These are phyloP conservation scores for Cryptomeria japonica DNA, from an alignment of 75 land plant species.

Conservation along the genomic window DNA sequence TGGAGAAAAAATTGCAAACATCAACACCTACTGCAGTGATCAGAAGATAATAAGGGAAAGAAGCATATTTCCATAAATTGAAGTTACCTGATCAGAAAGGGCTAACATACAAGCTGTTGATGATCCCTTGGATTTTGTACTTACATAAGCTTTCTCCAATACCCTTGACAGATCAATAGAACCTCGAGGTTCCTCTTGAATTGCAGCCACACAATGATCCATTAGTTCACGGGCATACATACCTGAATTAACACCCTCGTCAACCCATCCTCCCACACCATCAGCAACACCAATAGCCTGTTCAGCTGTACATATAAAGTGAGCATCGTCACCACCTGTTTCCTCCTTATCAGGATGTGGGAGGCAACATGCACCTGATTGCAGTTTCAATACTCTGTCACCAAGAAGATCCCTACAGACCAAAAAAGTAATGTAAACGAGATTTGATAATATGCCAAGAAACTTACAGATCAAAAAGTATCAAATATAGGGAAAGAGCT, in stretches of 20 bases:
- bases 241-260: conserved; percentile 84
- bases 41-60: neutral
- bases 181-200: conserved; percentile 81
- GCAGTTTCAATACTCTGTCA: conserved; percentile 56
- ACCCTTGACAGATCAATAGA: conserved; percentile 80
- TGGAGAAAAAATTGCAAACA: neutral
- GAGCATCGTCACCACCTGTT: conserved; percentile 98
- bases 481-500: neutral
- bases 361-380: conserved; percentile 85
- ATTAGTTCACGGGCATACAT: conserved; percentile 88
- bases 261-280: conserved; percentile 99
- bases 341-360: conserved; percentile 94
- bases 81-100: conserved; percentile 72
- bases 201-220: conserved; percentile 71
- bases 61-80: neutral
- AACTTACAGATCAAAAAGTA: conserved; percentile 41
- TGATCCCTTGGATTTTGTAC: conserved; percentile 83
- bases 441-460: conserved; percentile 36
- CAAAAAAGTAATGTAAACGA: conserved; percentile 6
- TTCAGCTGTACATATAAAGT: conserved; percentile 80
- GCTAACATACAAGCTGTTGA: conserved; percentile 98
- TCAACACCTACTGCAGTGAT: neutral
- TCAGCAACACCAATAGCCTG: conserved; percentile 94
- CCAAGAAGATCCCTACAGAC: conserved; percentile 43
- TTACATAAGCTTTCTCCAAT: conserved; percentile 76